Conservation (phyloP, 345 rosid species). For the Jatropha curcas region DNA sequence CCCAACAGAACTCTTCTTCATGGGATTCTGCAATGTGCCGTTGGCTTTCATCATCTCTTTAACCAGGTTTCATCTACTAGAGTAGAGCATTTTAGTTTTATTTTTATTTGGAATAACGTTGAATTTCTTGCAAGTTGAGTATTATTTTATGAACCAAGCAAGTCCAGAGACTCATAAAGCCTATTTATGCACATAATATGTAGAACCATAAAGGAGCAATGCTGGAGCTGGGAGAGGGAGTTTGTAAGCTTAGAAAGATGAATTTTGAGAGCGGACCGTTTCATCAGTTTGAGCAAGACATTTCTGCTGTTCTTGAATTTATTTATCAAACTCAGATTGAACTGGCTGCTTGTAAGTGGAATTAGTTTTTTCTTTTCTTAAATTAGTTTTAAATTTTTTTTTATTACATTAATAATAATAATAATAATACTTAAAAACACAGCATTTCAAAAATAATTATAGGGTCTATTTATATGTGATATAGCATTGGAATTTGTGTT, state of each 20-base stretch:
- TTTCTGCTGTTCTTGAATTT: constrained; percentile 71
- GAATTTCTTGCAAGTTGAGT: no score
- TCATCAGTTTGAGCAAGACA: constrained; percentile 64
- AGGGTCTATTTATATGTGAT: no score
- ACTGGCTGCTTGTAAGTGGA: constrained; percentile 76
- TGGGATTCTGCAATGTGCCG: constrained; percentile 86
- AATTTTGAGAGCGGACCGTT: constrained; percentile 68
- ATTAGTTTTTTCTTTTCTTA: background rate
- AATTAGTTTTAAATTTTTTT: background rate
- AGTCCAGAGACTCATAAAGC: no score
- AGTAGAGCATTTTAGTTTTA: no score
- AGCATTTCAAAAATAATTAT: no score
- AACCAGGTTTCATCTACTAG: constrained; percentile 53
- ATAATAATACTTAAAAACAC: no score
- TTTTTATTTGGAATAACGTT: no score
- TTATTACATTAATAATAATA: background rate
- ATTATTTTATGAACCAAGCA: no score
- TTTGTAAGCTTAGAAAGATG: constrained; percentile 84
- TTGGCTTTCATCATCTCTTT: constrained; percentile 87
- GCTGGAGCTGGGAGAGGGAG: constrained; percentile 95
- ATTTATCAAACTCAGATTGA: constrained; percentile 81
- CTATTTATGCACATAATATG: no score
- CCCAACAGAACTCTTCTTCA: constrained; percentile 71
- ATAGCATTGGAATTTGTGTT: no score
- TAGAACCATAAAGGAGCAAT: constrained; percentile 93